Conservation (phyloP, 768 basidiomycete genomes). For the Cytidiella melzeri region DNA sequence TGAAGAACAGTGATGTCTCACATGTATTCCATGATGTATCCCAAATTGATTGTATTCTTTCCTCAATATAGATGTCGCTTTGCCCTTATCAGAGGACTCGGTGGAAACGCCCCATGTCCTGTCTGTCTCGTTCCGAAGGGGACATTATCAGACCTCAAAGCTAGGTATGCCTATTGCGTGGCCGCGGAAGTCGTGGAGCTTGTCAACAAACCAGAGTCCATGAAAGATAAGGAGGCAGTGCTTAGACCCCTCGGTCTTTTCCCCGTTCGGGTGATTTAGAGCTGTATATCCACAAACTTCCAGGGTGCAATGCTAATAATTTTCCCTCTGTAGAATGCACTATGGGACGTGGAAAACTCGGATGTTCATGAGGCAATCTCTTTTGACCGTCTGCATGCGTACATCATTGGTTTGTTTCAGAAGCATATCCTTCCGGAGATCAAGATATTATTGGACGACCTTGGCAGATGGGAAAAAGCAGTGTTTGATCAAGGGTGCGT, state of each 20-base stretch:
- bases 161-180: slow-evolving; percentile 14
- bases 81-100: slow-evolving; percentile 14
- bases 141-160: slow-evolving; percentile 1
- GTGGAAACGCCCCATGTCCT: slow-evolving; percentile 15
- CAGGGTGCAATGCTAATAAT: no score
- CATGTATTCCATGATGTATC: no score
- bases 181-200: background rate
- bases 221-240: slow-evolving; percentile 1
- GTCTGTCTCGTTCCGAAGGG: slow-evolving; percentile 14
- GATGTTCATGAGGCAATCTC: slow-evolving; percentile 30
- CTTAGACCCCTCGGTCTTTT: slow-evolving; percentile 20
- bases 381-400: slow-evolving; percentile 19
- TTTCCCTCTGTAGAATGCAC: slow-evolving; percentile 30
- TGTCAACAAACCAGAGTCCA: background rate
- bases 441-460: no score
- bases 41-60: background rate
- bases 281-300: no score
- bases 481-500: no score
- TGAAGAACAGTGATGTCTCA: slow-evolving; percentile 23
- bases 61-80: slow-evolving; percentile 14
- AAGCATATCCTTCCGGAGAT: slow-evolving; percentile 2
- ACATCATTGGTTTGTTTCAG: slow-evolving; percentile 2
- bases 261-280: slow-evolving; percentile 14
- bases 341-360: slow-evolving; percentile 31
- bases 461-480: no score